Conservation (phyloP, 495 filamentous ascomycete genomes). For the Penicillium samsonianum region DNA sequence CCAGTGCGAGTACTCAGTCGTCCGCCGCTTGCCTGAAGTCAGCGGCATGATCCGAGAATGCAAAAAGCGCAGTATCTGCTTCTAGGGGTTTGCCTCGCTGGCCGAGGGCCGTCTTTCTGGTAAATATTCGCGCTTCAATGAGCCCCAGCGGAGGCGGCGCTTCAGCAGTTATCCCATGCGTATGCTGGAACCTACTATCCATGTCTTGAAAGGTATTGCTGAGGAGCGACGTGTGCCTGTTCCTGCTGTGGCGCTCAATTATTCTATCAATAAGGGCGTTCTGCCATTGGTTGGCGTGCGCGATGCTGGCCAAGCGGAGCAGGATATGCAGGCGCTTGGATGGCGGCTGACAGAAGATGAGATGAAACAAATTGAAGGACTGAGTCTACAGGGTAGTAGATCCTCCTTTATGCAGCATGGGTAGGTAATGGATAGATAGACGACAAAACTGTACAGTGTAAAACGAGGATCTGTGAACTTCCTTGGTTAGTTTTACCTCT, state of each 20-base stretch:
- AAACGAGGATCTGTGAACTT: background rate
- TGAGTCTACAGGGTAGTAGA: conserved; percentile 26
- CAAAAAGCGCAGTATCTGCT: conserved; percentile 26
- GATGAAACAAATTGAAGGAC: conserved; percentile 26
- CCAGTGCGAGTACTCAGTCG: conserved; percentile 32
- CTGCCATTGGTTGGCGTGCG: conserved; percentile 26
- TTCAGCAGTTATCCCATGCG: conserved; percentile 35
- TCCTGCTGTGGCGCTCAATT: conserved; percentile 45
- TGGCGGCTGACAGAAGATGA: conserved; percentile 30
- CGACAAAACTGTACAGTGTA: background rate
- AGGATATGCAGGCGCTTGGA: conserved; percentile 30
- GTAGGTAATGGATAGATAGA: conserved; percentile 3
- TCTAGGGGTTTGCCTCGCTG: conserved; percentile 31
- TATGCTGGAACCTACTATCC: conserved; percentile 28
- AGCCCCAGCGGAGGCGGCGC: conserved; percentile 20
- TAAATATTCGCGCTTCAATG: conserved; percentile 27
- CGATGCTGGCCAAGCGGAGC: conserved; percentile 25
- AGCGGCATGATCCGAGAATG: conserved; percentile 31
- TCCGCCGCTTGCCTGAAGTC: conserved; percentile 26
- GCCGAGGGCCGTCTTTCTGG: conserved; percentile 26
- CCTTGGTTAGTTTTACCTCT: background rate
- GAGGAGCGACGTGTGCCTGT: conserved; percentile 28
- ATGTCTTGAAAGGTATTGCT: conserved; percentile 30
- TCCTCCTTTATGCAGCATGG: conserved; percentile 29
- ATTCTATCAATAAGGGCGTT: conserved; percentile 37